These are phyloP conservation scores for Apium graveolens DNA, from an alignment of 129 eudicot species.

Conservation along the genomic window DNA sequence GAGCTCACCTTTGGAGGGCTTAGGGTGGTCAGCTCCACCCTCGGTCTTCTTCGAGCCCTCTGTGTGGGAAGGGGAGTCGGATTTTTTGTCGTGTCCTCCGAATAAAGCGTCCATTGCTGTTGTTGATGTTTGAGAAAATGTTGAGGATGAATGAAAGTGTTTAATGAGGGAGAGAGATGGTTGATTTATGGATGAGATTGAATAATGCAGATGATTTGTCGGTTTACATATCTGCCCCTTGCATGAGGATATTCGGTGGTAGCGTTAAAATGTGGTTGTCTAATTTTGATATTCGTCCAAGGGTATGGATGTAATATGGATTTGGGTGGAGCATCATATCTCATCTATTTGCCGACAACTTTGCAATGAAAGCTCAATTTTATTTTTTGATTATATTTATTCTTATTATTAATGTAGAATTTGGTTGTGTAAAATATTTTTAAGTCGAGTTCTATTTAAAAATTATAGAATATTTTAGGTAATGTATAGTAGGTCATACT, in stretches of 20 bases:
- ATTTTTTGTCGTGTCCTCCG: background rate
- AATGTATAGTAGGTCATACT: no score
- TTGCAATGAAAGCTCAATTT: background rate
- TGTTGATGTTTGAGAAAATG: background rate
- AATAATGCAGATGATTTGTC: background rate
- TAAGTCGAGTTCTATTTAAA: no score
- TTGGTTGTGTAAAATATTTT: no score
- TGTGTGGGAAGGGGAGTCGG: background rate
- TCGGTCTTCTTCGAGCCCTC: slow-evolving; percentile 8
- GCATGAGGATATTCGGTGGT: background rate
- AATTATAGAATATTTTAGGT: no score
- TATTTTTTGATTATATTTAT: no score
- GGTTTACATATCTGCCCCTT: background rate
- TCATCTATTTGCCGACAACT: slow-evolving; percentile 1
- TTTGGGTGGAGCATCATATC: background rate
- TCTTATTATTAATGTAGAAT: no score
- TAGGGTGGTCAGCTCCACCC: slow-evolving; percentile 11
- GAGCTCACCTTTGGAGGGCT: slow-evolving; percentile 46
- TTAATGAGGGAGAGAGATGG: background rate
- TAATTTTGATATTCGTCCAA: background rate
- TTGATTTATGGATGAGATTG: background rate
- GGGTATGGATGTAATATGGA: background rate
- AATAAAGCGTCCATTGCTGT: background rate
- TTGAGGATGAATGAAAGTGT: background rate
- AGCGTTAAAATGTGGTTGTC: background rate